Conservation (phyloP, 1,284 basidiomycete species). For the Naganishia sp. region DNA sequence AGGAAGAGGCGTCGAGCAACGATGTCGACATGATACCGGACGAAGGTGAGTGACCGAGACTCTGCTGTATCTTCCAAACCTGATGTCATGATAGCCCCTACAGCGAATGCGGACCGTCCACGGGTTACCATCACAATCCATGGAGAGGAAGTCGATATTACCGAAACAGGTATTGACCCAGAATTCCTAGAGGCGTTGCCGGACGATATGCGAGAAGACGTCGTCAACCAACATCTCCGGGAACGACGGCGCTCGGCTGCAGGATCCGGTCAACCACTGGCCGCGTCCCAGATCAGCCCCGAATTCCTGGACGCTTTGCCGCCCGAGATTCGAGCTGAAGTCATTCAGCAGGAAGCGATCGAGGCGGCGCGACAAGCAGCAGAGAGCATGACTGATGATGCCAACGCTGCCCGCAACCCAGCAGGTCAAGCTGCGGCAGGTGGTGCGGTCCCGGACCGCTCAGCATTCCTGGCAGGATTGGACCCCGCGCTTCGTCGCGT, state of each 20-base stretch:
- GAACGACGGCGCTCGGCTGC: constrained; percentile 62
- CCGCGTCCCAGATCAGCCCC: constrained; percentile 83
- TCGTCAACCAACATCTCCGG: constrained; percentile 93
- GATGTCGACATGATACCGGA: constrained; percentile 77
- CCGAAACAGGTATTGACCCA: constrained; percentile 96
- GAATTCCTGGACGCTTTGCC: constrained; percentile 97
- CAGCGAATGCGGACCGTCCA: constrained; percentile 48
- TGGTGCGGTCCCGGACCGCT: constrained; percentile 44
- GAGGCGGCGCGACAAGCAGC: constrained; percentile 67
- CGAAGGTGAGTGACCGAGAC: constrained; percentile 67
- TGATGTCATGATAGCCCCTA: constrained; percentile 4
- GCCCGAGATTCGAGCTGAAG: constrained; percentile 92
- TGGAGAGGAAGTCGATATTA: constrained; percentile 94
- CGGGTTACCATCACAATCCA: constrained; percentile 84
- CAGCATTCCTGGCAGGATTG: constrained; percentile 80
- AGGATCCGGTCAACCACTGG: constrained; percentile 62
- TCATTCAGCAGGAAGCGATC: constrained; percentile 88
- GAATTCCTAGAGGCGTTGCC: constrained; percentile 97
- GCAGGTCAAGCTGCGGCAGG: constrained; percentile 26
- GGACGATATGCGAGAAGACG: constrained; percentile 98
- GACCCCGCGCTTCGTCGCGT: constrained; percentile 81
- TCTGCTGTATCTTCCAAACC: background rate
- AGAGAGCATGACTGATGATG: constrained; percentile 42
- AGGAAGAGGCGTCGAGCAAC: constrained; percentile 58
- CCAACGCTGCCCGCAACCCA: constrained; percentile 10